phyloP scores from a whole-genome alignment of 129 eudicot genomes.

The Lactuca saligna region DNA sequence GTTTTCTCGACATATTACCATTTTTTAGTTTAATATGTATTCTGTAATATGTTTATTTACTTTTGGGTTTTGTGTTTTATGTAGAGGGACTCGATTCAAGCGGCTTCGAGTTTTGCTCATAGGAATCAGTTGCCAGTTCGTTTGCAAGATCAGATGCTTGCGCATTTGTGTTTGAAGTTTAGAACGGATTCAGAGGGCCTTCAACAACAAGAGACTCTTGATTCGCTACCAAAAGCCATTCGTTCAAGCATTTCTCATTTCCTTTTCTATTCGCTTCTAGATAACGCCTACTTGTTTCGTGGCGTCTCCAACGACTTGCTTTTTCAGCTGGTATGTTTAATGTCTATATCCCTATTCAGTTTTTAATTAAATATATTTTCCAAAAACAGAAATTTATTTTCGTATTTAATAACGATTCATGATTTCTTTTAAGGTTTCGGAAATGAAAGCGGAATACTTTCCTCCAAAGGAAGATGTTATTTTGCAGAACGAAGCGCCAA shows the following conservation, averaged over 20 bases:
- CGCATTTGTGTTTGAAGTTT: conserved; percentile 54
- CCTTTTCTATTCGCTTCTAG: conserved; percentile 58
- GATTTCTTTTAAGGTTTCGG: conserved; percentile 52
- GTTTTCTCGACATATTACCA: conserved; percentile 18
- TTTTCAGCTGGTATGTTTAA: conserved; percentile 56
- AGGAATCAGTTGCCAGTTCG: conserved; percentile 59
- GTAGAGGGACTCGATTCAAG: conserved; percentile 69
- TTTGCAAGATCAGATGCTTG: conserved; percentile 66
- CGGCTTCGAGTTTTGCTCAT: conserved; percentile 68
- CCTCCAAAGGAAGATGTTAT: conserved; percentile 86
- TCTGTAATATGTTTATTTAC: not conserved
- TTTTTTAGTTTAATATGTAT: not conserved
- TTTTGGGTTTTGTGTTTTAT: not conserved
- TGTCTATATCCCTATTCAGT: not conserved
- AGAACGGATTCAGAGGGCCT: conserved; percentile 75
- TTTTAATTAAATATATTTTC: not conserved
- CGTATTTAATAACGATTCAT: not conserved
- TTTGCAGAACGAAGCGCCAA: conserved; percentile 82
- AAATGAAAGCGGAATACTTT: conserved; percentile 85
- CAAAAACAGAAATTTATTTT: not conserved
- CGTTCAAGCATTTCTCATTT: conserved; percentile 57
- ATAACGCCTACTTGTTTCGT: conserved; percentile 58
- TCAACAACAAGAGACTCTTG: conserved; percentile 71
- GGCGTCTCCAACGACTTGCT: conserved; percentile 69
- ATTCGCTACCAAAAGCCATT: conserved; percentile 70